These are phyloP conservation scores for Przewalskia tangutica DNA, from an alignment of 257 asterid species.

Conservation along the genomic window DNA sequence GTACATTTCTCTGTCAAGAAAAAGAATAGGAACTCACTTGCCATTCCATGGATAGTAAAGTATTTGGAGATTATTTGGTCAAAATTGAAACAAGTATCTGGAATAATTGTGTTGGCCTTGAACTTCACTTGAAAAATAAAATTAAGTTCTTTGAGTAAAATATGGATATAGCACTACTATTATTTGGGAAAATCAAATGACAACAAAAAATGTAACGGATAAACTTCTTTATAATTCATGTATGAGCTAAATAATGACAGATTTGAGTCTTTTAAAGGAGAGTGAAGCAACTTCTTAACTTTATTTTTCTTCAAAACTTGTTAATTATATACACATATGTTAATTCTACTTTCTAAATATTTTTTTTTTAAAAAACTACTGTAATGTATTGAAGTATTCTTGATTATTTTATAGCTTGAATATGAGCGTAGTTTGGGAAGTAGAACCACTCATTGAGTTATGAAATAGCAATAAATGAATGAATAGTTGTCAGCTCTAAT, in stretches of 20 bases:
- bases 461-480: background rate
- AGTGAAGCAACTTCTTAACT: no score
- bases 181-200: no score
- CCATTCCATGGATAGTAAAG: background rate
- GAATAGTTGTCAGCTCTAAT: background rate
- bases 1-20: background rate
- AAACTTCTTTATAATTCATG: no score
- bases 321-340: no score
- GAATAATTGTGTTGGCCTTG: background rate
- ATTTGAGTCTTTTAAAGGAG: no score
- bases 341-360: no score
- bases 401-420: background rate
- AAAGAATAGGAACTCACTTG: background rate
- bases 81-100: background rate
- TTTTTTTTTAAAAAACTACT: no score
- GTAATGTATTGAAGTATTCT: no score
- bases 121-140: background rate
- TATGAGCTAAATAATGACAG: no score
- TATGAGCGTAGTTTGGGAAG: background rate
- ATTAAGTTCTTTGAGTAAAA: background rate
- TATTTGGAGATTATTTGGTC: background rate
- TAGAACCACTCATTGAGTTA: background rate
- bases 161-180: no score
- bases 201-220: no score
- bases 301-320: no score